Base-by-base conservation (phyloP, 202 grass and related monocot species). In the Brachypodium distachyon region DNA sequence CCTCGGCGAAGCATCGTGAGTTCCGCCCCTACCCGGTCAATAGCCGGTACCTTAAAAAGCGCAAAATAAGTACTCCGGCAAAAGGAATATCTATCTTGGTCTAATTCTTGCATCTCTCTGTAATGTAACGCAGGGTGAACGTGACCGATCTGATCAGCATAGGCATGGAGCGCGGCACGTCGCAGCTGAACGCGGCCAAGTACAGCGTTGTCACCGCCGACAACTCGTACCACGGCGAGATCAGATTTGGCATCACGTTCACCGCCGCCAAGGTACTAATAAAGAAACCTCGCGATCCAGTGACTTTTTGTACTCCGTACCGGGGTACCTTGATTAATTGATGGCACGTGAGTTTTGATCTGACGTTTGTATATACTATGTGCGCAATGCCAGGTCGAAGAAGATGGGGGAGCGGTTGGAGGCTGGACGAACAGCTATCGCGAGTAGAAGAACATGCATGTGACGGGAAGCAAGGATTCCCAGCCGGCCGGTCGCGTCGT, bases 1-100 rank as follows among this genome's bases (percentile, higher is more conserved):
- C 67, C 66, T 99, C 47, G 96, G 96, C 11, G 80, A 93, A 21
- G 89, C 96, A 63, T 87, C 91, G 96, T 99, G 73, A 92, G 91
- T 78, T 3, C 18, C 7, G 8, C 9, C n/a, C 1, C 12, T 43
- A n/a, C n/a, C n/a, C n/a, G n/a, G 32, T 61, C 17, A 33, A 37
- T 29, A 61, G 17, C 37, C 28, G 8, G 17, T 10, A 5, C 31
- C 32, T 23, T 0, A 58, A 5, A 28, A n/a, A 11, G 2, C 0
- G 6, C n/a, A 51, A 0, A 12, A 3, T 0, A 19, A 37, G 16
- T 25, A 26, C 0, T n/a, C n/a, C n/a, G n/a, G n/a, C n/a, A 19
- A 17, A 16, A 27, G 4, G 11, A 23, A 4, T 6, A 7, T 3
- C 18, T 6, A 7, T 3, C 18, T 61, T 3, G 33, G 41, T 39